Conservation (phyloP, 73 alveolate species). For the Uronychia binucleata region DNA sequence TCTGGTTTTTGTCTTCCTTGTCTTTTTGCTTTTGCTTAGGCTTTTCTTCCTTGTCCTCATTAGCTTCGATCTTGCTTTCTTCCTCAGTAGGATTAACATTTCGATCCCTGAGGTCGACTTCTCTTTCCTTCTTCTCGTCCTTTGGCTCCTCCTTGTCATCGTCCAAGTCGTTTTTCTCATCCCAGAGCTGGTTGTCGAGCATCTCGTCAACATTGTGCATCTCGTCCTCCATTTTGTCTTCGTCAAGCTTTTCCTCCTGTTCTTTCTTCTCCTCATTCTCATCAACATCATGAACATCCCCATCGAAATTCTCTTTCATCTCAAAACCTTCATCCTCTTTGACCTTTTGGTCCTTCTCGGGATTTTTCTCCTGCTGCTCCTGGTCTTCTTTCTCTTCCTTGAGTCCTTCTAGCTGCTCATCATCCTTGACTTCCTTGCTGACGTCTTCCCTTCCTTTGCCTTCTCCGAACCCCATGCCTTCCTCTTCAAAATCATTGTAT, state of each 20-base stretch:
- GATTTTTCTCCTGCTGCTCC: slow-evolving; percentile 41
- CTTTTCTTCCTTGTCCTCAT: slow-evolving; percentile 60
- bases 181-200: slow-evolving; percentile 57
- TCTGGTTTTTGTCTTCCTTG: slow-evolving; percentile 32
- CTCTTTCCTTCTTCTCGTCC: slow-evolving; percentile 68
- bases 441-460: slow-evolving; percentile 73
- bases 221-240: slow-evolving; percentile 52
- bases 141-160: slow-evolving; percentile 65
- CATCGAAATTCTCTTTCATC: slow-evolving; percentile 58
- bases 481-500: slow-evolving; percentile 59
- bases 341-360: slow-evolving; percentile 52
- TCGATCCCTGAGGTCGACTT: slow-evolving; percentile 62
- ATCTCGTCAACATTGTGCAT: slow-evolving; percentile 53
- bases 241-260: slow-evolving; percentile 55
- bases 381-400: slow-evolving; percentile 59
- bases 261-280: slow-evolving; percentile 61
- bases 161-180: slow-evolving; percentile 35
- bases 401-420: slow-evolving; percentile 69
- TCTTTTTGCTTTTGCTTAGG: slow-evolving; percentile 55
- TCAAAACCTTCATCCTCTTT: slow-evolving; percentile 51
- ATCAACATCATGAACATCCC: slow-evolving; percentile 48
- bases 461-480: slow-evolving; percentile 83
- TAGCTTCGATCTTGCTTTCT: slow-evolving; percentile 44
- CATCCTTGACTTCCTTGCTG: slow-evolving; percentile 63
- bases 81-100: slow-evolving; percentile 28